Conservation (phyloP, 164 flowering plant species). For the Tetrastigma voinierianum region DNA sequence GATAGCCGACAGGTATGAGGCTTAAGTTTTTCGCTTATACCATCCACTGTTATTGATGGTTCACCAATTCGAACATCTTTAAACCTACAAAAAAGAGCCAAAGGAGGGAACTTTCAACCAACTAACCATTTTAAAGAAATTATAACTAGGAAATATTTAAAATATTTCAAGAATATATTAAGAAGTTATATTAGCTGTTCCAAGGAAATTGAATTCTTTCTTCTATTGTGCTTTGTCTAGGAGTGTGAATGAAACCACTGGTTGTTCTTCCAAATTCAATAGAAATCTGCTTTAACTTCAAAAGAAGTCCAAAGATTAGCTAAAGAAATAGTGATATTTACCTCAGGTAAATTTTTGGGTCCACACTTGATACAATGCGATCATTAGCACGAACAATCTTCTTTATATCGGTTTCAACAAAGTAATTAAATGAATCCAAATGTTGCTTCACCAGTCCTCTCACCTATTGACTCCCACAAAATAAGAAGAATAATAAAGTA, state of each 20-base stretch:
- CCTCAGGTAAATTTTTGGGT: constrained; percentile 54
- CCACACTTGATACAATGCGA: constrained; percentile 30
- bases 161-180: background rate
- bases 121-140: too few species aligned
- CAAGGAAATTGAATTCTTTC: background rate
- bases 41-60: constrained; percentile 45
- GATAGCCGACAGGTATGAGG: constrained; percentile 84
- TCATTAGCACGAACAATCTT: constrained; percentile 75
- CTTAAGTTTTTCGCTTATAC: constrained; percentile 27
- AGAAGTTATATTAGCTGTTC: background rate
- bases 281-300: background rate
- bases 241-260: too few species aligned
- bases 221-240: too few species aligned
- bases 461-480: constrained; percentile 36
- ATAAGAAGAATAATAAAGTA: constrained; percentile 2
- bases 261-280: background rate
- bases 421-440: constrained; percentile 87
- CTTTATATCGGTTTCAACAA: constrained; percentile 61
- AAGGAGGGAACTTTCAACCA: background rate
- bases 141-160: background rate
- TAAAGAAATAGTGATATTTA: constrained; percentile 6
- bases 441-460: constrained; percentile 96
- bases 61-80: constrained; percentile 56
- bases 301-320: background rate
- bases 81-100: constrained; percentile 41